These are phyloP conservation scores for Amniculicola lignicola DNA, from an alignment of 495 filamentous ascomycete genomes.

Conservation along the genomic window DNA sequence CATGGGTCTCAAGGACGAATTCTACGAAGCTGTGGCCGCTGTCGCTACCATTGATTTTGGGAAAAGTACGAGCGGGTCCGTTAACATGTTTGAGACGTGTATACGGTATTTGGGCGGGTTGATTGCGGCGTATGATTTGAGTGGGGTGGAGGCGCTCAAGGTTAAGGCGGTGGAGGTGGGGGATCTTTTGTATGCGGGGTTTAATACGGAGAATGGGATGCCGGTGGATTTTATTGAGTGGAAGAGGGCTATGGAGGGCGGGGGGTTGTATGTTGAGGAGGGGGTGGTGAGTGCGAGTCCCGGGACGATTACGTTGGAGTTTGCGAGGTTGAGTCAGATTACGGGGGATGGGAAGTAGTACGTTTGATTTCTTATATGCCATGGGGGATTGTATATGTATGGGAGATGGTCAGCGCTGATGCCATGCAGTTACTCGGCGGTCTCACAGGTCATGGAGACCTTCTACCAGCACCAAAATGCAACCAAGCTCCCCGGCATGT, in stretches of 20 bases:
- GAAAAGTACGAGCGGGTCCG: constrained; percentile 30
- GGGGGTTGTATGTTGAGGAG: constrained; percentile 44
- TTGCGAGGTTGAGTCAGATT: constrained; percentile 39
- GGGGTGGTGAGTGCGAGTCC: constrained; percentile 44
- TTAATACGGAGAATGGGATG: constrained; percentile 44
- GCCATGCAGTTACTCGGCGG: too few species aligned
- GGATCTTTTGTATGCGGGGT: constrained; percentile 41
- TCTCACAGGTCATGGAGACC: constrained; percentile 34
- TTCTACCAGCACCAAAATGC: constrained; percentile 40
- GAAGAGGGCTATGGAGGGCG: constrained; percentile 39
- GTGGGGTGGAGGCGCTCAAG: constrained; percentile 36
- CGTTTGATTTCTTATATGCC: too few species aligned
- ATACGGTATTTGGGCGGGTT: constrained; percentile 44
- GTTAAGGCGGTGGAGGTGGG: constrained; percentile 42
- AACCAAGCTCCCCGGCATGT: constrained; percentile 42
- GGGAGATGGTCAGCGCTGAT: too few species aligned
- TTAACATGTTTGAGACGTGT: constrained; percentile 45
- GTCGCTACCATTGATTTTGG: constrained; percentile 56
- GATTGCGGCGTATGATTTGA: constrained; percentile 42
- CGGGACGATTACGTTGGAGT: constrained; percentile 42
- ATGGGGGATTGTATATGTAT: too few species aligned
- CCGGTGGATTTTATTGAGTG: constrained; percentile 51
- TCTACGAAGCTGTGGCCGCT: constrained; percentile 56
- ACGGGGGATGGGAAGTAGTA: constrained; percentile 42
- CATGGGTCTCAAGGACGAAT: constrained; percentile 59